A percentile compares a stretch with the other conserved stretches of the same genome.
These are phyloP conservation scores for Rutstroemia sp. DNA, from an alignment of 2,329 filamentous ascomycete species.

Conservation along the genomic window DNA sequence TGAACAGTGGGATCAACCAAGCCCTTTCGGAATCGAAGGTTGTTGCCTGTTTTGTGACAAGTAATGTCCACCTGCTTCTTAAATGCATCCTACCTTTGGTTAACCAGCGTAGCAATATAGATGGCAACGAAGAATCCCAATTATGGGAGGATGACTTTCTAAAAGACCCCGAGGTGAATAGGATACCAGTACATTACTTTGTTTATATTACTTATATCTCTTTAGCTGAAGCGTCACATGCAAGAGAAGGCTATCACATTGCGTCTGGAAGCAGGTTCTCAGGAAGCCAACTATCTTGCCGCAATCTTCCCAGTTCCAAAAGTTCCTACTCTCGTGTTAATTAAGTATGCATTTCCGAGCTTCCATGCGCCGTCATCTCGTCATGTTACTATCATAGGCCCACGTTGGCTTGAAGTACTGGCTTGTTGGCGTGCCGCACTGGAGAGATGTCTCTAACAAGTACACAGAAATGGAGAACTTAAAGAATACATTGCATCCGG, in stretches of 20 bases:
- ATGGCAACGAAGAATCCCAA: constrained; percentile 60
- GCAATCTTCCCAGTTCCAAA: constrained; percentile 76
- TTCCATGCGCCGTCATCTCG: neutral
- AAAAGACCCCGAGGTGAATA: constrained; percentile 44
- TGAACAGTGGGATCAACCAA: constrained; percentile 72
- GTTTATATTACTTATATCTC: neutral
- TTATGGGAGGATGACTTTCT: constrained; percentile 68
- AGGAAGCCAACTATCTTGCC: constrained; percentile 73
- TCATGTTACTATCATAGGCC: too few species aligned
- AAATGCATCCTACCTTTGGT: too few species aligned
- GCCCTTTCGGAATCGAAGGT: constrained; percentile 70
- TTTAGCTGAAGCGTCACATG: constrained; percentile 49
- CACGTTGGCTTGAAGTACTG: neutral
- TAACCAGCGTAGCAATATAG: constrained; percentile 34
- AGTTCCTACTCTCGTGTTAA: constrained; percentile 72
- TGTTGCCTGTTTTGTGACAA: constrained; percentile 78
- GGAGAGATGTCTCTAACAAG: neutral
- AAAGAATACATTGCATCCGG: constrained; percentile 68
- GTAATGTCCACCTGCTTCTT: constrained; percentile 34
- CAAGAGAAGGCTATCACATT: constrained; percentile 59
- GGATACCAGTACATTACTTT: neutral
- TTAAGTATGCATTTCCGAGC: constrained; percentile 46
- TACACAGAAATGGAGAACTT: constrained; percentile 59
- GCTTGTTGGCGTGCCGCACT: neutral
- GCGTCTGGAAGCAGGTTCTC: constrained; percentile 62